Evolutionary conservation across 139 green algal species (phyloP).

Genomic region (Diplosphaera chodatii): DNA sequence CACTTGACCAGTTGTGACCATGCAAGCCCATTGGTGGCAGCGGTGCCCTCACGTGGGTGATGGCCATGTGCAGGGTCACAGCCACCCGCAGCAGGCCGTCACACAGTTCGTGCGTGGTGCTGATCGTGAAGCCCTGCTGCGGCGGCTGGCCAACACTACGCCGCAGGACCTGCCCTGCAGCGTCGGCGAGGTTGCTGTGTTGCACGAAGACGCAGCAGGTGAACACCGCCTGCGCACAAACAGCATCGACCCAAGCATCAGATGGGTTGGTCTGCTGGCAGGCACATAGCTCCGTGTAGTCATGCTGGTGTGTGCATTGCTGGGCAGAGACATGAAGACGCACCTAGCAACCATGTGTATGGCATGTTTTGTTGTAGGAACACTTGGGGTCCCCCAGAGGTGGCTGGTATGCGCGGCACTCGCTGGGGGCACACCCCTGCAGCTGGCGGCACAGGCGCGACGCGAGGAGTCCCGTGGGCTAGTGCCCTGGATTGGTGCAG

Average conservation of each 20-base stretch:
- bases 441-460: constrained; percentile 22
- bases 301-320: no score
- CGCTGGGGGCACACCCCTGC: constrained; percentile 25
- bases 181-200: background rate
- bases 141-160: background rate
- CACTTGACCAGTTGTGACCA: no score
- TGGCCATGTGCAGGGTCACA: background rate
- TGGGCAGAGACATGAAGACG: no score
- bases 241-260: no score
- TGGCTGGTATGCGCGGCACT: constrained; percentile 58
- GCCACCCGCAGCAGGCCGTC: constrained; percentile 1
- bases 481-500: constrained; percentile 70
- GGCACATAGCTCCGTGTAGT: no score
- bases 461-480: constrained; percentile 22
- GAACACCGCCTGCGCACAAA: no score
- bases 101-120: background rate
- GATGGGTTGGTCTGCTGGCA: no score
- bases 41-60: no score
- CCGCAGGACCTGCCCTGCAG: background rate
- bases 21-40: no score
- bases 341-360: no score
- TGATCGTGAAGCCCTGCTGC: background rate
- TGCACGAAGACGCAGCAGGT: background rate
- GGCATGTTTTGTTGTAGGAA: no score
- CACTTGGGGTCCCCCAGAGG: constrained; percentile 6